These are phyloP conservation scores for Microcyclosporella mali DNA, from an alignment of 2,329 filamentous ascomycete species.

Conservation along the genomic window DNA sequence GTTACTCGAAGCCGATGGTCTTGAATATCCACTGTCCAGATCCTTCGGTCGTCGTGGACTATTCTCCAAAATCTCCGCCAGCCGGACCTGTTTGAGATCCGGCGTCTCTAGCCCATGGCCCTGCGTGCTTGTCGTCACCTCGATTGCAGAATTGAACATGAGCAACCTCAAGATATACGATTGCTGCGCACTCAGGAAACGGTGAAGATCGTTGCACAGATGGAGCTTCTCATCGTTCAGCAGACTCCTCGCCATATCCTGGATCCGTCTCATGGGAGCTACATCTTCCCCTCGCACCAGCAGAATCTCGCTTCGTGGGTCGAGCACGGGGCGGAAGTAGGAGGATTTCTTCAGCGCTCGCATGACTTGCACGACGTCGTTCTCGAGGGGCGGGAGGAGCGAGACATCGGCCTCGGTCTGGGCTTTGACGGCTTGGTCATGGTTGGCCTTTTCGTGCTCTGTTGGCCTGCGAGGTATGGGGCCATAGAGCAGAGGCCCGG, in stretches of 20 bases:
- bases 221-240: conserved; percentile 1
- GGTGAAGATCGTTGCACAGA: neutral
- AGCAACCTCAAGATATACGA: conserved; percentile 4
- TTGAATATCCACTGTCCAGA: no score
- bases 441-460: neutral
- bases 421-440: no score
- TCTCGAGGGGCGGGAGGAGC: conserved; percentile 4
- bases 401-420: no score
- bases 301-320: conserved; percentile 3
- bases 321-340: conserved; percentile 4
- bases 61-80: no score
- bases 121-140: conserved; percentile 2
- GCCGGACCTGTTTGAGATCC: neutral
- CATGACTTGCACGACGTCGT: conserved; percentile 2
- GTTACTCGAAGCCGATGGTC: neutral
- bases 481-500: no score
- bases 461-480: no score
- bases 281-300: conserved; percentile 1
- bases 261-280: neutral
- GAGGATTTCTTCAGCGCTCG: neutral
- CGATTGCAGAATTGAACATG: conserved; percentile 1
- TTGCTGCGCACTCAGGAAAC: neutral
- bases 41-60: no score
- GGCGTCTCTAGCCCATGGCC: neutral
- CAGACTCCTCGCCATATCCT: neutral